phyloP scores from a whole-genome alignment of 2,329 filamentous ascomycete genomes.

The Magnaporthiopsis rhizophila region DNA sequence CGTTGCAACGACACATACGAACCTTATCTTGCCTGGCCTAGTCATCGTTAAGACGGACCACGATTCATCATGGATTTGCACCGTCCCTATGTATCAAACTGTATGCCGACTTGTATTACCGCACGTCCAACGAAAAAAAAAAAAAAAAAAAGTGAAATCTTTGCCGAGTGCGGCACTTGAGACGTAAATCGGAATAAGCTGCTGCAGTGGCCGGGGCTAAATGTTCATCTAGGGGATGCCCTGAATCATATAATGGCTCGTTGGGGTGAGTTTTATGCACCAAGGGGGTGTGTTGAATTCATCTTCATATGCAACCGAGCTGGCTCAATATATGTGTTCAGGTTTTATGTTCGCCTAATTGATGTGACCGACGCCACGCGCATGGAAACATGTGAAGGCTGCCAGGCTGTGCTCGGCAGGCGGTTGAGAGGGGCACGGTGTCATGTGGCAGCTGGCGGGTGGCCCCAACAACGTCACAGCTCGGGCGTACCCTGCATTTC shows the following conservation, averaged over 20 bases:
- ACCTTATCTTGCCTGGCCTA: background rate
- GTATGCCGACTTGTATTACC: background rate
- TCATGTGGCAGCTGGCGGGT: background rate
- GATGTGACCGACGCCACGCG: background rate
- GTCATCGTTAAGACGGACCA: background rate
- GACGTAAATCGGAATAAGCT: too few species aligned
- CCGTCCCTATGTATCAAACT: too few species aligned
- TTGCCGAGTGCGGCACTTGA: background rate
- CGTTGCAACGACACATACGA: background rate
- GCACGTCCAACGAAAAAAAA: background rate
- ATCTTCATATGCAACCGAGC: background rate
- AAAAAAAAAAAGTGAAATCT: background rate
- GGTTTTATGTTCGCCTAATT: background rate
- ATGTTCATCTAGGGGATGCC: background rate
- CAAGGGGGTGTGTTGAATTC: background rate
- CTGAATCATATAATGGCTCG: background rate
- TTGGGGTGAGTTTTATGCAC: background rate
- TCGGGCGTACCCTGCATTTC: background rate
- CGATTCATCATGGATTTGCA: background rate
- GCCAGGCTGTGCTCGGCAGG: background rate
- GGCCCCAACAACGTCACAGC: background rate
- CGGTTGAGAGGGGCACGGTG: background rate
- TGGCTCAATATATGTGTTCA: background rate
- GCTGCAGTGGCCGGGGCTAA: background rate
- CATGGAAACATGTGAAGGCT: background rate